Percentiles rank a stretch among this genome's conserved stretches.
These are phyloP conservation scores for Jatropha podagrica DNA, from an alignment of 441 rosid genomes.

Conservation along the genomic window DNA sequence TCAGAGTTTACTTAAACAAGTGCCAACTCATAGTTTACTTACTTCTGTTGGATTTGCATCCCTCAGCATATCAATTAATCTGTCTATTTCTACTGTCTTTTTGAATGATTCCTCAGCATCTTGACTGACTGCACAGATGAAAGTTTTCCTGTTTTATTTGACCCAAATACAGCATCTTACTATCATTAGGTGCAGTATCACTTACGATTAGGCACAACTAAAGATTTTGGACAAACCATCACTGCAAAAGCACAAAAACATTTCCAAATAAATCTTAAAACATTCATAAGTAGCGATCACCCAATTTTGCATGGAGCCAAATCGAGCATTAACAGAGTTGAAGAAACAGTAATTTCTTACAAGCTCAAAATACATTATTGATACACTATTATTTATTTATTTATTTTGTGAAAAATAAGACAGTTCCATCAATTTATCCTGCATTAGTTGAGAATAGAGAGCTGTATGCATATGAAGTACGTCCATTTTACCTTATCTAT, in stretches of 20 bases:
- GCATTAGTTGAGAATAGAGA: no score
- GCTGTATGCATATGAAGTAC: not conserved
- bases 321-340: not conserved
- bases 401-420: no score
- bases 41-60: constrained; percentile 79
- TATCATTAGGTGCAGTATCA: constrained; percentile 32
- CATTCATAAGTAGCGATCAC: no score
- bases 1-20: constrained; percentile 27
- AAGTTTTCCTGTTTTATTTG: constrained; percentile 84
- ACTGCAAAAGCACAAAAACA: not conserved
- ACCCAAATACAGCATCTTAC: constrained; percentile 47
- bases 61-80: constrained; percentile 68
- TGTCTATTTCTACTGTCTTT: constrained; percentile 86
- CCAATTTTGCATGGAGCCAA: not conserved
- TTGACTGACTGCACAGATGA: constrained; percentile 75
- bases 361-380: not conserved
- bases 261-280: not conserved
- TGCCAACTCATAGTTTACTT: constrained; percentile 13
- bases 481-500: no score
- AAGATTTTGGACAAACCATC: not conserved
- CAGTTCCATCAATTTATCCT: no score
- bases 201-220: not conserved
- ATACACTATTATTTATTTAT: not conserved
- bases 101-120: constrained; percentile 85
- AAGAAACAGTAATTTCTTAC: not conserved